Conservation (phyloP, 352 stramenopile species). For the Phytophthora quininea region DNA sequence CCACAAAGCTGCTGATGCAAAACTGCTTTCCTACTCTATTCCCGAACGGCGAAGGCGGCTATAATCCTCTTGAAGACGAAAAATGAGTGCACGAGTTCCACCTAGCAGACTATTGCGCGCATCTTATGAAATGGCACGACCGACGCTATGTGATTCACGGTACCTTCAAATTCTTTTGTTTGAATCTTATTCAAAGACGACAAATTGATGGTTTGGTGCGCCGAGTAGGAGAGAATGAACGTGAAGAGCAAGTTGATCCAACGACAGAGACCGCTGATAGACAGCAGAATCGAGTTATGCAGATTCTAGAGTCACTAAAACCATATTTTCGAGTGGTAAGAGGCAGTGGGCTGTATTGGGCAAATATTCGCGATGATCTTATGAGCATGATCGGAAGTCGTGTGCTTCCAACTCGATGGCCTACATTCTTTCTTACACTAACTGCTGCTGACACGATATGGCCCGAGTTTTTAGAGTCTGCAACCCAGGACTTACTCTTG, state of each 20-base stretch:
- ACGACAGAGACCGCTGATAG: neutral
- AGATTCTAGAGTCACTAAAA: neutral
- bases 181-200: slow-evolving; percentile 26
- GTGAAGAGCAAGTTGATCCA: neutral
- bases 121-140: slow-evolving; percentile 17
- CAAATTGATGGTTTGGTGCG: slow-evolving; percentile 20
- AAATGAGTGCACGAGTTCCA: slow-evolving; percentile 3
- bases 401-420: slow-evolving; percentile 4
- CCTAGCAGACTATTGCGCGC: slow-evolving; percentile 11
- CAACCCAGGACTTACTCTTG: slow-evolving; percentile 5
- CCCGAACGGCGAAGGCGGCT: neutral
- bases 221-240: neutral
- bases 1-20: slow-evolving; percentile 13
- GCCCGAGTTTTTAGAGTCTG: slow-evolving; percentile 24
- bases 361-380: slow-evolving; percentile 4
- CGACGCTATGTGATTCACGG: neutral
- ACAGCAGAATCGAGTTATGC: neutral
- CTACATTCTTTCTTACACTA: slow-evolving; percentile 23
- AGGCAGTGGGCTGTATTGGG: neutral
- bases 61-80: slow-evolving; percentile 1
- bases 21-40: slow-evolving; percentile 22
- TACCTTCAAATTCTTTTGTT: slow-evolving; percentile 30
- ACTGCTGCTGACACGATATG: slow-evolving; percentile 30
- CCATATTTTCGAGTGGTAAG: slow-evolving; percentile 12
- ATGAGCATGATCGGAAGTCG: slow-evolving; percentile 8